Evolutionary conservation across 768 basidiomycete genomes (phyloP).

Genomic region (Boletus subcaerulescens): DNA sequence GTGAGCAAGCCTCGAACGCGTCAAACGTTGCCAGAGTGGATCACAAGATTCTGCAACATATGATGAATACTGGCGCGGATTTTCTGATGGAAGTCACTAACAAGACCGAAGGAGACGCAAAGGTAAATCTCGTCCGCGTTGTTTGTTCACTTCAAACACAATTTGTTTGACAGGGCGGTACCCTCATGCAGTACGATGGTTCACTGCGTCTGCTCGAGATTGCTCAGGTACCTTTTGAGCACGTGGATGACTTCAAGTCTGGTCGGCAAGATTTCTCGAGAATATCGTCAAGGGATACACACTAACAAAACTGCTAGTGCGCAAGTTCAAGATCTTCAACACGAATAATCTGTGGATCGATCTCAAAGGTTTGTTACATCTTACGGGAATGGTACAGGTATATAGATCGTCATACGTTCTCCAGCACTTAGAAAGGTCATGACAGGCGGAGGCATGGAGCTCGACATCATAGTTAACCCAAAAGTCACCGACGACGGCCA

Average conservation of each 20-base stretch:
- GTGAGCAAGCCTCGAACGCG: slow-evolving; percentile 2
- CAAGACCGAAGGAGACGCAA: slow-evolving; percentile 88
- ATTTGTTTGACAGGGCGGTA: slow-evolving; percentile 56
- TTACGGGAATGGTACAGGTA: background rate
- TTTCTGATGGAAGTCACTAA: slow-evolving; percentile 96
- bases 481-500: slow-evolving; percentile 85
- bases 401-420: background rate
- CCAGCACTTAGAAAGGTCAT: slow-evolving; percentile 86
- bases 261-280: slow-evolving; percentile 34
- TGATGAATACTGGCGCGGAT: slow-evolving; percentile 78
- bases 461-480: slow-evolving; percentile 77
- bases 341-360: slow-evolving; percentile 83
- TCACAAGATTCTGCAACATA: slow-evolving; percentile 79
- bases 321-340: slow-evolving; percentile 95
- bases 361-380: slow-evolving; percentile 53
- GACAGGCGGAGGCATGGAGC: slow-evolving; percentile 59
- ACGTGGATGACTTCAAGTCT: slow-evolving; percentile 12
- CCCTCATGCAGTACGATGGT: slow-evolving; percentile 81
- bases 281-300: background rate
- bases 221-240: slow-evolving; percentile 7
- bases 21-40: slow-evolving; percentile 53
- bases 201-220: slow-evolving; percentile 9
- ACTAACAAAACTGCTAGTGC: slow-evolving; percentile 39
- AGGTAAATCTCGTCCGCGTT: slow-evolving; percentile 27
- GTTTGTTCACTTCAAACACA: background rate